Evolutionary conservation across 257 asterid species (phyloP), one percentile per base, ranked within the genome.

Genomic region (Ligustrum vulgare): DNA sequence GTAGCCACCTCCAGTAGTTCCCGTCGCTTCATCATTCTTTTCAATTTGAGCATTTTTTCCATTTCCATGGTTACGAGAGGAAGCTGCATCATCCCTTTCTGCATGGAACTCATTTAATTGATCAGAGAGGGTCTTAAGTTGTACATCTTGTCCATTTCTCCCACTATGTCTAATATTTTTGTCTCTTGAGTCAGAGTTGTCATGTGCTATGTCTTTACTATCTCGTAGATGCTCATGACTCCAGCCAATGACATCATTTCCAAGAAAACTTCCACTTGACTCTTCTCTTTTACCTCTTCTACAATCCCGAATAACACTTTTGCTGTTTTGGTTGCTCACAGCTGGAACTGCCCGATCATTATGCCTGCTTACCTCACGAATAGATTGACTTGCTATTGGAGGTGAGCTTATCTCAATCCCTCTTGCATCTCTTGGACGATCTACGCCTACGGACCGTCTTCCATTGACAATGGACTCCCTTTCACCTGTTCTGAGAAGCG

Each of bases 81-180:
- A 86, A 69, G 86, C 90, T 12, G 83, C 92, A 78, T 81, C 94
- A 58, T 90, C 94, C 69, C 90, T 85, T 70, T 88, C 97, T 51
- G 71, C 83, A 31, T 80, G 83, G 32, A 82, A 67, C 74, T 84
- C 87, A 67, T 84, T 78, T 77, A 91, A 84, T 78, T 86, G 93
- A 63, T 90, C 92, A 8, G 93, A 84, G 67, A 86, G 86, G 32
- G 89, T 87, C 85, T 82, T 86, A 13, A 83, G 79, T 49, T 81
- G 80, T 69, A 75, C 83, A 73, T 83, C 89, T 39, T 79, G 86
- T 60, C 78, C 80, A 71, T 67, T 41, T 63, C 74, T 80, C 58
- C 73, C 86, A 66, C 68, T 82, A 56, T 75, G 81, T 80, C 78
- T 79, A 71, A 41, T 72, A 62, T 69, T 79, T 74, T 74, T 83